Evolutionary conservation across 495 filamentous ascomycete species (phyloP).

Genomic region (Podospora pseudoanserina): DNA sequence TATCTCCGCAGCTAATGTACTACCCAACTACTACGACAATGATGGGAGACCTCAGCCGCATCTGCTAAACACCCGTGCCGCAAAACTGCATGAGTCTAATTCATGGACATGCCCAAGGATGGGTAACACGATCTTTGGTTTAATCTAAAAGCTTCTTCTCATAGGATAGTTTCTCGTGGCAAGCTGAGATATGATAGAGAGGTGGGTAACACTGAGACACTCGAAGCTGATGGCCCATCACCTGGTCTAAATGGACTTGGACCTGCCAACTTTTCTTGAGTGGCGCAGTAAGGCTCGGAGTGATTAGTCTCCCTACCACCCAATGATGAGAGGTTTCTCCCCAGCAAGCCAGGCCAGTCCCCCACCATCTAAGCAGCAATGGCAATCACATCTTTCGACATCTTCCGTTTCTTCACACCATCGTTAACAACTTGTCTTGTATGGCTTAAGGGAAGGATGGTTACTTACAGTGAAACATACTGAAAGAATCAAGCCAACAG

Average conservation of each 20-base stretch:
- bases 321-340: neutral
- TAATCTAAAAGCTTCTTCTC: neutral
- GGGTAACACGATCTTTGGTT: neutral
- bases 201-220: no score
- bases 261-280: neutral
- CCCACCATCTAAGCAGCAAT: neutral
- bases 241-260: neutral
- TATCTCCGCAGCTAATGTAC: neutral
- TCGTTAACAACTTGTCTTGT: no score
- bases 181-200: neutral
- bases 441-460: no score
- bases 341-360: no score
- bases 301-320: neutral
- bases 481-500: neutral
- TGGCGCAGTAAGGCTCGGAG: neutral
- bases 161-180: neutral
- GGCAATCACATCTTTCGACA: neutral
- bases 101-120: neutral
- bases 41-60: neutral
- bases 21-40: neutral
- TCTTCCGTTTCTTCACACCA: neutral
- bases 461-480: neutral
- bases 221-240: neutral
- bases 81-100: neutral
- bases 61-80: neutral